Conservation (phyloP, 192 early-diverging fungal genomes). For the Umbelopsis ramanniana region DNA sequence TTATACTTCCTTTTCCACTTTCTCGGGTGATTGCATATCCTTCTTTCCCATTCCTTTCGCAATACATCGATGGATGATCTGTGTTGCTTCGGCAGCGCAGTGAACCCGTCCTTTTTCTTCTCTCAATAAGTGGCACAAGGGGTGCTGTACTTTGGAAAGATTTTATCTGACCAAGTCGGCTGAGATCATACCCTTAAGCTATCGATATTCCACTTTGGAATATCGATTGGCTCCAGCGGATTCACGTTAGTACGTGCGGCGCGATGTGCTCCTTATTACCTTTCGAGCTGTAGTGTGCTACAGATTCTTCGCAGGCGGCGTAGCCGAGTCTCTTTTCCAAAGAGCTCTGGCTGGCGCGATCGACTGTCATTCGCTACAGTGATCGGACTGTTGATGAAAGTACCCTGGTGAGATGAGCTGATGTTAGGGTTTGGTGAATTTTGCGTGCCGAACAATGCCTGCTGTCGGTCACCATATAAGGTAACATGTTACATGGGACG, state of each 20-base stretch:
- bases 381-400: no score
- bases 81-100: neutral
- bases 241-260: conserved; percentile 43
- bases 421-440: no score
- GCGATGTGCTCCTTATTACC: conserved; percentile 24
- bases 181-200: conserved; percentile 49
- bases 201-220: neutral
- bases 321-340: no score
- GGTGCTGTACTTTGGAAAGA: conserved; percentile 25
- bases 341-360: no score
- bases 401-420: no score
- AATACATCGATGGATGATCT: neutral
- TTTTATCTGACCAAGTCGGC: conserved; percentile 26
- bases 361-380: no score
- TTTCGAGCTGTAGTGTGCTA: conserved; percentile 11
- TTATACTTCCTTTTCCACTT: neutral
- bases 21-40: conserved; percentile 1
- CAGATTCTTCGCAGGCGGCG: neutral
- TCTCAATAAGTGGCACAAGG: conserved; percentile 29
- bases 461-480: no score
- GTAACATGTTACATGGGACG: no score
- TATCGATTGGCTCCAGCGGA: conserved; percentile 32
- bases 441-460: no score
- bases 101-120: neutral
- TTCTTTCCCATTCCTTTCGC: conserved; percentile 10